A percentile compares a stretch with the other conserved stretches of the same genome.
These are phyloP conservation scores for Epithemia pelagica DNA, from an alignment of 108 stramenopile genomes.

Conservation along the genomic window DNA sequence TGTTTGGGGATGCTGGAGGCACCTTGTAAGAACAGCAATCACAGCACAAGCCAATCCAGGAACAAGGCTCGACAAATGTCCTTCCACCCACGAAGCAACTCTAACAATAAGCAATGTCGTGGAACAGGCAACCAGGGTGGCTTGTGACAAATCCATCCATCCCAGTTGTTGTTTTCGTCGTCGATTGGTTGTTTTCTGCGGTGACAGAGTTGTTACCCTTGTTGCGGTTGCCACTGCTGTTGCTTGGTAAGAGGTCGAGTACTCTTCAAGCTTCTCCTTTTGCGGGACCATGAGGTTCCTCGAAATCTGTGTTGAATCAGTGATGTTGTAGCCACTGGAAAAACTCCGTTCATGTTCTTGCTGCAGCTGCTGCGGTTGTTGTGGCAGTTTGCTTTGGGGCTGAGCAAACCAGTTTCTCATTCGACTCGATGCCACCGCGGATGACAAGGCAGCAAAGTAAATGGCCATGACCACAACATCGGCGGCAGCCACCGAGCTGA, in stretches of 20 bases:
- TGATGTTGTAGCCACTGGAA: too few species aligned
- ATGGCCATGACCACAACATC: conserved; percentile 75
- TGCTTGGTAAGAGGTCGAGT: too few species aligned
- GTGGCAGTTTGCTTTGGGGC: neutral
- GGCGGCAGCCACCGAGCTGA: conserved; percentile 66
- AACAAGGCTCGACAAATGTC: conserved; percentile 18
- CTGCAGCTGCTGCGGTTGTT: neutral
- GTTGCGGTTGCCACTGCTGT: too few species aligned
- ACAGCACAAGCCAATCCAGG: conserved; percentile 60
- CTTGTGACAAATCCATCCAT: neutral
- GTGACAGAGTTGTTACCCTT: neutral
- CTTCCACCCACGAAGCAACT: conserved; percentile 17
- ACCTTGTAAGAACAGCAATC: conserved; percentile 34
- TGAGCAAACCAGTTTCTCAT: conserved; percentile 11
- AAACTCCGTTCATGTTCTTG: too few species aligned
- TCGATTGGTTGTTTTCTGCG: neutral
- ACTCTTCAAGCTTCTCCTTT: neutral
- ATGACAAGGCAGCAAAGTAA: conserved; percentile 52
- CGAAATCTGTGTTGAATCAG: too few species aligned
- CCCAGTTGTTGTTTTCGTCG: neutral
- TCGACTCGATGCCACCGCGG: conserved; percentile 32
- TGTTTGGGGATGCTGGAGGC: neutral
- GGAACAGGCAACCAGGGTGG: neutral
- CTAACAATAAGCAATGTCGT: conserved; percentile 14
- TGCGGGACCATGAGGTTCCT: too few species aligned